Percentiles rank a stretch among this genome's conserved stretches.
Conservation (phyloP, 106 monocot genomes). For the Cymbidium sinense region DNA sequence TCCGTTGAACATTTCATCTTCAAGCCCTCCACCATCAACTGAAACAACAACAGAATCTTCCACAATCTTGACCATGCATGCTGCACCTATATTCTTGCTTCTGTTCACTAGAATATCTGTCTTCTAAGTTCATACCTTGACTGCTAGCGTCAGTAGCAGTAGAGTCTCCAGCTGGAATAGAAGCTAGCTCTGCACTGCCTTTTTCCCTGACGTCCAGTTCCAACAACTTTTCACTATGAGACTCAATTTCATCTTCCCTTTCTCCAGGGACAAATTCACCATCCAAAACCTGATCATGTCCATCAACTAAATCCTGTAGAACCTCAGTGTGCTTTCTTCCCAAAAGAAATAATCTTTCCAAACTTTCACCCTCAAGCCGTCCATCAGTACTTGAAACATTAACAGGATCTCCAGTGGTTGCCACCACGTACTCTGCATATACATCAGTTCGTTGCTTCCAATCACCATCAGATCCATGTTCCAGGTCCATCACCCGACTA, state of each 20-base stretch:
- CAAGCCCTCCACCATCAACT: not conserved
- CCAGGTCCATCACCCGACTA: not conserved
- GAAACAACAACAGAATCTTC: not conserved
- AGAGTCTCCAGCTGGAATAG: not conserved
- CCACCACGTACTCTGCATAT: not conserved
- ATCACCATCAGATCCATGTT: not conserved
- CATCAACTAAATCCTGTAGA: not conserved
- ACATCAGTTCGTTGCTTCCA: not conserved
- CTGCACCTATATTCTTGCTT: not conserved
- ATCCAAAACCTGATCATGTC: conserved; percentile 1
- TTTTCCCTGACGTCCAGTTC: not conserved
- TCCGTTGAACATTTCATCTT: not conserved
- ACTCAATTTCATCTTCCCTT: not conserved
- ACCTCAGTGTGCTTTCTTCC: not conserved
- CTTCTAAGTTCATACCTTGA: conserved; percentile 3
- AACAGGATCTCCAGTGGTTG: not conserved
- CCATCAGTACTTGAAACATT: not conserved
- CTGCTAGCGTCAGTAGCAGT: not conserved
- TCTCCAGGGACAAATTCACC: not conserved
- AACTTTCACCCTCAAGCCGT: not conserved
- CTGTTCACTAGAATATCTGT: not conserved
- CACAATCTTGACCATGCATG: not conserved
- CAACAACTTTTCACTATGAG: not conserved
- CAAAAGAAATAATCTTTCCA: not conserved
- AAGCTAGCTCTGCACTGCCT: not conserved